Evolutionary conservation across 2,329 filamentous ascomycete genomes (phyloP).

Genomic region (Fusarium sp.): DNA sequence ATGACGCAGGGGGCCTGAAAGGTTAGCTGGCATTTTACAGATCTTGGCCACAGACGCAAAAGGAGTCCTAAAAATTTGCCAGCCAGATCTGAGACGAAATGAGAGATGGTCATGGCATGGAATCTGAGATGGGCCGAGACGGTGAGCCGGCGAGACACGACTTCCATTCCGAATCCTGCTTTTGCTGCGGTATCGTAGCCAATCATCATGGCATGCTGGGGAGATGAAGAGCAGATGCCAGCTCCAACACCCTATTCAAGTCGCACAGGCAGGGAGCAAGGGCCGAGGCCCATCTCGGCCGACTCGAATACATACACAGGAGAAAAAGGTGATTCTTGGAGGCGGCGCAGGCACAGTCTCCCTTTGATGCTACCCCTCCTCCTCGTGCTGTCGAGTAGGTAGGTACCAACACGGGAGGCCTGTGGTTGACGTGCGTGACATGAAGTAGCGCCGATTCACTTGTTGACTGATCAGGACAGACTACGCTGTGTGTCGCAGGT

Average conservation of each 20-base stretch:
- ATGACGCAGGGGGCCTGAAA: conserved; percentile 15
- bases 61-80: conserved; percentile 22
- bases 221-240: conserved; percentile 21
- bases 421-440: conserved; percentile 20
- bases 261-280: conserved; percentile 27
- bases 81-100: conserved; percentile 41
- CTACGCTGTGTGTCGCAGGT: neutral
- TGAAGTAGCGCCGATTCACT: conserved; percentile 25
- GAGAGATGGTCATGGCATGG: conserved; percentile 33
- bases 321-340: conserved; percentile 17
- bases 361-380: conserved; percentile 21
- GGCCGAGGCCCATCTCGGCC: conserved; percentile 35
- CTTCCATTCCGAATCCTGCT: conserved; percentile 26
- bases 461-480: conserved; percentile 14
- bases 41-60: conserved; percentile 20
- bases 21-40: conserved; percentile 13
- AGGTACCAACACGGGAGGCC: conserved; percentile 26
- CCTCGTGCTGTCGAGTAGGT: conserved; percentile 7
- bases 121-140: conserved; percentile 37
- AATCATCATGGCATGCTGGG: conserved; percentile 31
- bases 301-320: conserved; percentile 20
- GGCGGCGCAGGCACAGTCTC: conserved; percentile 13
- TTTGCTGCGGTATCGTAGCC: conserved; percentile 6
- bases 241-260: conserved; percentile 12
- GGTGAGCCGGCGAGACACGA: conserved; percentile 31